These are phyloP conservation scores for Hypomontagnella monticulosa DNA, from an alignment of 495 filamentous ascomycete genomes.

Conservation along the genomic window DNA sequence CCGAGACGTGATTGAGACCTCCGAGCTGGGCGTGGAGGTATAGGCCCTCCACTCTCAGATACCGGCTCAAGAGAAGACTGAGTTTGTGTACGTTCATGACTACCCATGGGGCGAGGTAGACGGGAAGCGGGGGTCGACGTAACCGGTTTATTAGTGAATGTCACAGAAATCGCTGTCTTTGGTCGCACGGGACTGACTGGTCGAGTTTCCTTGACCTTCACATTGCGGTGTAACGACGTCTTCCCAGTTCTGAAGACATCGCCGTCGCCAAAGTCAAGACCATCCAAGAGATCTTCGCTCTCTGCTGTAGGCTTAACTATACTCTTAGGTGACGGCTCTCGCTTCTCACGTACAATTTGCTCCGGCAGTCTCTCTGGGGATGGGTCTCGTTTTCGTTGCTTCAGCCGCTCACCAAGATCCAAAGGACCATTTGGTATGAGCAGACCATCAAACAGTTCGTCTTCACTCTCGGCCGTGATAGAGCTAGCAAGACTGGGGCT, in stretches of 20 bases:
- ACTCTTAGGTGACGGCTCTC: constrained; percentile 28
- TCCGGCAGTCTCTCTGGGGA: constrained; percentile 53
- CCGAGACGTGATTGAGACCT: constrained; percentile 72
- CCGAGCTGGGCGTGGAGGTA: constrained; percentile 57
- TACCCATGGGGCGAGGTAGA: constrained; percentile 70
- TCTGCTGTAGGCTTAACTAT: constrained; percentile 49
- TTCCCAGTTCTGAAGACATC: constrained; percentile 83
- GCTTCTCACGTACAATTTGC: constrained; percentile 33
- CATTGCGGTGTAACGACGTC: constrained; percentile 88
- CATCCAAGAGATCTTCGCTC: constrained; percentile 86
- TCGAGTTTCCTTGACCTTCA: constrained; percentile 80
- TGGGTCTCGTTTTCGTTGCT: constrained; percentile 69
- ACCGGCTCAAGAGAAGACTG: constrained; percentile 90
- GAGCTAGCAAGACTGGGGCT: constrained; percentile 92
- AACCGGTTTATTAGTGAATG: constrained; percentile 80
- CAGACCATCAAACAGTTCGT: constrained; percentile 87
- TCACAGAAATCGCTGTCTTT: constrained; percentile 83
- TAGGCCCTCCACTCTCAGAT: constrained; percentile 85
- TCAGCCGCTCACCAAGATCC: constrained; percentile 78
- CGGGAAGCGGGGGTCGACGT: constrained; percentile 42
- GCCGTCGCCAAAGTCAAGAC: constrained; percentile 85
- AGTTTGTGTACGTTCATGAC: constrained; percentile 69
- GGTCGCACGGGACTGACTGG: constrained; percentile 71
- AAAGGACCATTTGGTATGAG: constrained; percentile 84
- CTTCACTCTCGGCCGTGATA: constrained; percentile 91